A percentile compares a stretch with the other conserved stretches of the same genome.
Evolutionary conservation across 495 filamentous ascomycete species (phyloP).

Genomic region (Mytilinidion resinicola): DNA sequence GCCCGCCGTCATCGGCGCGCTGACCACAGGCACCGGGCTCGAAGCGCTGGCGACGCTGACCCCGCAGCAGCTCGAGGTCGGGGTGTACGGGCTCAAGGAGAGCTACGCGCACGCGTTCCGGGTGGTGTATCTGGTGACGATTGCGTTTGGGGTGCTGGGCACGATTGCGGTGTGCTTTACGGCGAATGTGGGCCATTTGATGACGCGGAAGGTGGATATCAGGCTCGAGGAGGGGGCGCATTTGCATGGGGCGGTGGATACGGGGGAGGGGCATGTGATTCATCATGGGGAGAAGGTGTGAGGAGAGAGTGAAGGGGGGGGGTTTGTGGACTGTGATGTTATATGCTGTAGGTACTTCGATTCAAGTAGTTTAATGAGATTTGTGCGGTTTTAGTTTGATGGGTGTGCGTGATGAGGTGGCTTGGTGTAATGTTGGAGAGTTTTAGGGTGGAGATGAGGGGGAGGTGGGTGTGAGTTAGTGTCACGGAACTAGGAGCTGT

Average conservation of each 20-base stretch:
- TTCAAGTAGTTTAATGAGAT: too few relatives aligned
- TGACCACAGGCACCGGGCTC: neutral
- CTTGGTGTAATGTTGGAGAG: too few relatives aligned
- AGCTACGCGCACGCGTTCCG: conserved; percentile 11
- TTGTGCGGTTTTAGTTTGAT: too few relatives aligned
- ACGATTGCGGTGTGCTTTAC: conserved; percentile 12
- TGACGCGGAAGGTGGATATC: conserved; percentile 3
- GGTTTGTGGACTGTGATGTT: too few relatives aligned
- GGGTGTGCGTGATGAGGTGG: too few relatives aligned
- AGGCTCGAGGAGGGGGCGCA: neutral
- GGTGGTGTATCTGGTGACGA: conserved; percentile 12
- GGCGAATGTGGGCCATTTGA: conserved; percentile 9
- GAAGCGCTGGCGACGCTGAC: neutral
- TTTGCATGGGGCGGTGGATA: neutral
- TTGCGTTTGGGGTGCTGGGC: conserved; percentile 13
- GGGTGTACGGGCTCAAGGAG: conserved; percentile 3
- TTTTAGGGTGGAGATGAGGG: too few relatives aligned
- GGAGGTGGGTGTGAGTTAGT: too few relatives aligned
- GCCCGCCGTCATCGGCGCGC: conserved; percentile 3
- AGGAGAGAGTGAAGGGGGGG: too few relatives aligned
- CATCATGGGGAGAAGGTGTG: neutral
- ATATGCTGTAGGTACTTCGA: too few relatives aligned
- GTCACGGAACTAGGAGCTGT: too few relatives aligned
- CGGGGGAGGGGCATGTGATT: neutral
- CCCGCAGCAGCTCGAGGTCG: neutral